A percentile compares a stretch with the other conserved stretches of the same genome.
phyloP scores from a whole-genome alignment of 2,329 filamentous ascomycete genomes.

The Penicillium sp. region DNA sequence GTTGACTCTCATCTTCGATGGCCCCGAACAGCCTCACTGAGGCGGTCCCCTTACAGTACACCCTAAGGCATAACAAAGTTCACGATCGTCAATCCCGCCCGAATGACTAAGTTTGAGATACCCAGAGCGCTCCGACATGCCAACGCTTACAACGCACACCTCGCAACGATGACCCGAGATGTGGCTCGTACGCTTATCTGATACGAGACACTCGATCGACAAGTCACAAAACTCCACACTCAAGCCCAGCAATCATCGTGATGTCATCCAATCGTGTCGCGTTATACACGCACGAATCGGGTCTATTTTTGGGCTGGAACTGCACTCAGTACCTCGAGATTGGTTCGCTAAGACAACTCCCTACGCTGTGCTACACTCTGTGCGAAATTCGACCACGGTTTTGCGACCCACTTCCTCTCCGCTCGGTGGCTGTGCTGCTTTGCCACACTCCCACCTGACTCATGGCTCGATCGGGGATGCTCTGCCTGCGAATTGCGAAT shows the following conservation, averaged over 20 bases:
- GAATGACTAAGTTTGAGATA: background rate
- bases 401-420: background rate
- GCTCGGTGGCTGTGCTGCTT: conserved; percentile 2
- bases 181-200: background rate
- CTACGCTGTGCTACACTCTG: background rate
- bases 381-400: background rate
- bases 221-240: background rate
- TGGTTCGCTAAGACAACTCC: background rate
- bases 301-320: background rate
- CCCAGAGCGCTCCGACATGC: too few species aligned
- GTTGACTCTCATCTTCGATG: conserved; percentile 2
- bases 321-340: background rate
- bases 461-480: background rate
- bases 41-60: background rate
- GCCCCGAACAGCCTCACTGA: background rate
- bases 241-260: background rate
- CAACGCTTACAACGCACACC: too few species aligned
- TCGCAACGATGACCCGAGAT: background rate
- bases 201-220: background rate
- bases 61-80: too few species aligned
- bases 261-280: background rate
- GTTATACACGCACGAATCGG: background rate
- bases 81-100: background rate
- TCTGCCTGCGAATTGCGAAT: too few species aligned
- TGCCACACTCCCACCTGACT: conserved; percentile 1